A percentile compares a stretch with the other conserved stretches of the same genome.
Evolutionary conservation across 768 basidiomycete genomes (phyloP).

Genomic region (Lactarius trivialis): DNA sequence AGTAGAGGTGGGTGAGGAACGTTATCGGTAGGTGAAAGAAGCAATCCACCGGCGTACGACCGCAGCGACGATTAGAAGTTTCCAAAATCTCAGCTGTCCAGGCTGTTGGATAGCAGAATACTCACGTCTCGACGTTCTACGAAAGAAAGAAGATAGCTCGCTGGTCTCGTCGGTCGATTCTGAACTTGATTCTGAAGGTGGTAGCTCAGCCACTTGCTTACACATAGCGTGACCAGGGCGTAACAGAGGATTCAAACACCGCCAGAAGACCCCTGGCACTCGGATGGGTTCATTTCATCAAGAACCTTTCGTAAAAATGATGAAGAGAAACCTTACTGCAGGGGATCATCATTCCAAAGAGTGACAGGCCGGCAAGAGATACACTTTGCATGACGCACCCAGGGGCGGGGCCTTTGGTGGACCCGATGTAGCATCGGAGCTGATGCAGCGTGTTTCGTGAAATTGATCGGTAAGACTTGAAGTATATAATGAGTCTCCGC

Average conservation of each 20-base stretch:
- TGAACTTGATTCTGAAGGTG: neutral
- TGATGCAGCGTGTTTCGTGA: constrained; percentile 5
- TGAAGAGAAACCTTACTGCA: neutral
- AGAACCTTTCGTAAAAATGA: neutral
- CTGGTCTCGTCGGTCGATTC: constrained; percentile 4
- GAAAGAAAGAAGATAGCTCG: neutral
- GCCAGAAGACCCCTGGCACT: constrained; percentile 4
- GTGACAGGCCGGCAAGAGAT: neutral
- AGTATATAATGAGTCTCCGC: constrained; percentile 13
- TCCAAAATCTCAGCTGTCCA: neutral
- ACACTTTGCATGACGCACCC: neutral
- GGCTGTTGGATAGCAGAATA: neutral
- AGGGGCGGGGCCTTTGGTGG: neutral
- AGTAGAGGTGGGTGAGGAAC: constrained; percentile 13
- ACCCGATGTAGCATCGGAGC: neutral
- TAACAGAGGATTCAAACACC: neutral
- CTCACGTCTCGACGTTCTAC: constrained; percentile 14
- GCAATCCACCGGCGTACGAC: constrained; percentile 13
- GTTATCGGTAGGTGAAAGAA: constrained; percentile 7
- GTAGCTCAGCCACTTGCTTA: neutral
- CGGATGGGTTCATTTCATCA: neutral
- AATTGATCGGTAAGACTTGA: neutral
- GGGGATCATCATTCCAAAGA: neutral
- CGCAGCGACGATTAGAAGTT: neutral
- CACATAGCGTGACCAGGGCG: neutral